Evolutionary conservation across 2,329 filamentous ascomycete species (phyloP), one percentile per base, ranked within the genome.

Genomic region (Fusarium vanettenii): DNA sequence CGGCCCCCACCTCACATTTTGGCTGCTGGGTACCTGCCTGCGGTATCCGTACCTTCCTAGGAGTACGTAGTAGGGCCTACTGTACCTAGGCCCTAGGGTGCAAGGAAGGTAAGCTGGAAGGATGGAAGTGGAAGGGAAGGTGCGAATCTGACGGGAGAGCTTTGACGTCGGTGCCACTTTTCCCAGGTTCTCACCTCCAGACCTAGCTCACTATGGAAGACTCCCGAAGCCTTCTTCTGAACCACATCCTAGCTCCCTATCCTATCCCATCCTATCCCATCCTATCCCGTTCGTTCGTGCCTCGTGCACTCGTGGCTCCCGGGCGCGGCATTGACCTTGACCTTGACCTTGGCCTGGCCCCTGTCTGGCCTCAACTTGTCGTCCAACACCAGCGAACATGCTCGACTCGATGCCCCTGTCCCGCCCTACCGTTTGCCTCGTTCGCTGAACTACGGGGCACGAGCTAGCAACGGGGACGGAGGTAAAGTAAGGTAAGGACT

Each of bases 291-390:
- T 27, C 29, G 29, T 60, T 64, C 60, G 70, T 60, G 62, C 48
- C 41, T 60, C 60, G 50, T 67, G 65, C 43, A 70, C 62, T 75
- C 74, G 66, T 52, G 57, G 55, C 50, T 48, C 48, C 64, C 70
- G 69, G 74, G 76, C 64, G 71, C 74, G 76, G 76, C 74, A 78
- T 37, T 75, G 76, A 55, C 70, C 57, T 70, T 66, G 73, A 76
- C 72, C 37, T 63, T 60, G 61, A 60, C 29, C 48, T 20, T n/a
- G 48, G 48, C 48, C 57, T 61, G 65, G 61, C 57, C 72, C 72
- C 70, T 68, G 69, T 66, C 73, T 52, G 69, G 67, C 59, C 59
- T 67, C 71, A 63, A 67, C 60, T 66, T 57, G 52, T 67, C 43
- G 45, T 60, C 48, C 56, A 61, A 64, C 65, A 64, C 48, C 22